Evolutionary conservation across 2,329 filamentous ascomycete species (phyloP).

Genomic region (Xylaria polymorpha): DNA sequence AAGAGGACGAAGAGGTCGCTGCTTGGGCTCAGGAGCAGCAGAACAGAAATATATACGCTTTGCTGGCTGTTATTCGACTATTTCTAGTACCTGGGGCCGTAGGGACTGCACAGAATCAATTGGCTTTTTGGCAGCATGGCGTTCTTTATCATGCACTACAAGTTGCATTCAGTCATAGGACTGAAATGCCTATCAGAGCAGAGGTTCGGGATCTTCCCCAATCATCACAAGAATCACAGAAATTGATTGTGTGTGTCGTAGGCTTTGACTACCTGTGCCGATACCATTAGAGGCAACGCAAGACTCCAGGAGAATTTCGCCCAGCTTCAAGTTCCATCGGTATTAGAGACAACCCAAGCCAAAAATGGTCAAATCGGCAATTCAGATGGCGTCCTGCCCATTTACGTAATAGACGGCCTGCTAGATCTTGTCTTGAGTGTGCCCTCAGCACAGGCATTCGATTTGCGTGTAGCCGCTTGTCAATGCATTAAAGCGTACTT

Average conservation of each 20-base stretch:
- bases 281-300: conserved; percentile 85
- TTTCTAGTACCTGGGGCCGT: conserved; percentile 85
- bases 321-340: conserved; percentile 79
- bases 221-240: conserved; percentile 33
- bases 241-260: conserved; percentile 48
- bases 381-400: conserved; percentile 66
- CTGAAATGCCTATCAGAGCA: conserved; percentile 81
- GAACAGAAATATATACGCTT: conserved; percentile 91
- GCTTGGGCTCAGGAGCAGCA: conserved; percentile 81
- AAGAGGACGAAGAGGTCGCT: conserved; percentile 68
- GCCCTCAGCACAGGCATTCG: conserved; percentile 74
- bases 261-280: conserved; percentile 86
- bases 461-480: conserved; percentile 85
- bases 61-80: conserved; percentile 85
- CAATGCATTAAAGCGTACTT: conserved; percentile 96
- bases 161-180: conserved; percentile 79
- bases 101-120: conserved; percentile 85
- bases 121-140: conserved; percentile 84
- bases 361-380: conserved; percentile 55
- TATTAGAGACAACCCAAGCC: conserved; percentile 56
- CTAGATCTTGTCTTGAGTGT: conserved; percentile 83
- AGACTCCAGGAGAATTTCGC: conserved; percentile 89
- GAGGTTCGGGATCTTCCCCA: conserved; percentile 61
- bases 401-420: conserved; percentile 94
- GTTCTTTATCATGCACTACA: conserved; percentile 83